Evolutionary conservation across 164 flowering plant genomes (phyloP), one percentile per base, ranked within the genome.

Genomic region (Buxus sempervirens): DNA sequence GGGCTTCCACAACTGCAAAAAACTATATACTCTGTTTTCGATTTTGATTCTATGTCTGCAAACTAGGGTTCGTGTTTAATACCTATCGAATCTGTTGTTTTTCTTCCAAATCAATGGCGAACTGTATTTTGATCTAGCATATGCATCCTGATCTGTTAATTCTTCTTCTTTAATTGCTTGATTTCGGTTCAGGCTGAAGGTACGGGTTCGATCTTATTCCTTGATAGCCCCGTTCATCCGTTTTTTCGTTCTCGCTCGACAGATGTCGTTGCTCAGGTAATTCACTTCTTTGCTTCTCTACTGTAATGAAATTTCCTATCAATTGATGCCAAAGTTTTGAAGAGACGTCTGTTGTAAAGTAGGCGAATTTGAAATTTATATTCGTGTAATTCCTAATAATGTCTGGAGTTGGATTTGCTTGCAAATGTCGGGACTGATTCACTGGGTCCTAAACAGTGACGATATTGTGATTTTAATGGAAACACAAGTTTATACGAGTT

Each of bases 121-220:
- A 36, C 45, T 24, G 36, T 2, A 1, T 9, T 26, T 51, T 32
- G 8, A 53, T 26, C 24, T 4, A 12, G 14, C 24, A 12, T 9
- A 22, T 45, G 8, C 20, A 22, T 28, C 2, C 59, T 27, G 75
- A 77, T 79, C 74, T 78, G 56, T 24, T 49, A 21, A 56, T 58
- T 58, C 15, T 58, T 12, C 36, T 54, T n/a, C 62, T 58, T 21
- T 22, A 62, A 71, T 55, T 63, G 60, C 0, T 67, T 61, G 62
- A 2, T 71, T 63, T 58, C 65, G 54, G 41, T 72, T 19, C 55
- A 85, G 89, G 87, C 75, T 20, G 80, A 82, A 19, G 62, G 60
- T 23, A 60, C 63, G 24, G 83, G 78, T 60, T 79, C 87, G 7
- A 74, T 84, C 28, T 62, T 80, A 62, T 86, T 86, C 81, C 71